Base-by-base conservation (phyloP, 2,329 filamentous ascomycete genomes). In the Fusarium avenaceum region DNA sequence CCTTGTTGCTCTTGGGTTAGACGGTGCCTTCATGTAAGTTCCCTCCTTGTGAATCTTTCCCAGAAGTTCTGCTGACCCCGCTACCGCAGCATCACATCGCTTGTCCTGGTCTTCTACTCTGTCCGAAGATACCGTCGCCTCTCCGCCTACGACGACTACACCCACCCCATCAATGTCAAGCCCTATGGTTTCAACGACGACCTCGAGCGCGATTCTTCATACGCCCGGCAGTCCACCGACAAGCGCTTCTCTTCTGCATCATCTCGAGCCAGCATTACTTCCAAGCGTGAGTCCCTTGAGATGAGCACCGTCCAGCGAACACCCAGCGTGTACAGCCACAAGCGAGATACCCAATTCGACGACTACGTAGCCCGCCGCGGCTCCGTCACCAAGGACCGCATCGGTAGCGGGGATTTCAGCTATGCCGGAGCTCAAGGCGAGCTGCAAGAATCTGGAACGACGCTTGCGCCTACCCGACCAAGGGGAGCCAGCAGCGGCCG, bases 121-220 rank as follows among this genome's bases (percentile, higher is more conserved):
- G 67, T 84, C 51, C 69, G 78, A 48, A 80, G 78, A 28, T 86
- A 85, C 75, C 82, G 82, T 50, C 82, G 83, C 17, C 76, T 86
- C 14, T 75, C 82, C 20, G 72, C 78, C 30, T 84, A 84, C 71
- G 83, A 87, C 69, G 82, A 85, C 67, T 85, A 87, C 66, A 76
- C 82, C 62, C 79, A 84, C 39, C 81, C 84, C 10, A 76, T 80
- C 61, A 84, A 86, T 74, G 77, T 82, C 61, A 85, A 86, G 67
- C 75, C 78, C 17, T 85, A 80, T 69, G 83, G 84, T 42, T 85
- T 81, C 76, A 77, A 73, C 66, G 77, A 80, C 60, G 72, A 67
- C 30, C 24, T 75, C 19, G 71, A 78, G 24, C 67, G 69, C n/a
- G 72, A 76, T 39, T 70, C 49, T 19, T 71, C 72, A 42, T 75